phyloP scores from a whole-genome alignment of 176 grass and related monocot genomes.

The Thinopyrum elongatum region DNA sequence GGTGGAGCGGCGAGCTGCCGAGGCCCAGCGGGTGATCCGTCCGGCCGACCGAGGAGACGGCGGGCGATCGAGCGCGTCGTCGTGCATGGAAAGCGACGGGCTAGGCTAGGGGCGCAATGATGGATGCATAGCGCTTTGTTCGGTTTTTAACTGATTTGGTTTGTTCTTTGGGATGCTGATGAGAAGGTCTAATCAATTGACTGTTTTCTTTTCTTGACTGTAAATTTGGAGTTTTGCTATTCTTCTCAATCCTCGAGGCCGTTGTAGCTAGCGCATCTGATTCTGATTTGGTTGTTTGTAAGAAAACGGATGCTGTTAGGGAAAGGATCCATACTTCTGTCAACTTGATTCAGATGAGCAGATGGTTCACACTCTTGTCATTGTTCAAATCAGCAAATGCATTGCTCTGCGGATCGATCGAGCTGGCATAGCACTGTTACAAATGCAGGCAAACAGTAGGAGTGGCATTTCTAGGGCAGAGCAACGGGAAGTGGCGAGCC shows the following conservation, averaged over 20 bases:
- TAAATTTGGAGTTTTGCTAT: constrained; percentile 53
- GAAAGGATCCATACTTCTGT: too few species aligned
- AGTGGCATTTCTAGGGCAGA: constrained; percentile 29
- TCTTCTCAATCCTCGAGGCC: neutral
- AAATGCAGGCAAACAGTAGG: too few species aligned
- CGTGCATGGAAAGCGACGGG: constrained; percentile 7
- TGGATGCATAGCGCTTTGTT: constrained; percentile 11
- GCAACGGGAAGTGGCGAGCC: neutral
- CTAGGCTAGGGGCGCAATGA: constrained; percentile 10
- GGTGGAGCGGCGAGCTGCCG: constrained; percentile 44
- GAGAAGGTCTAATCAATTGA: constrained; percentile 57
- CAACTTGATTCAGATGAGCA: neutral
- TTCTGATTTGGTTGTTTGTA: constrained; percentile 2
- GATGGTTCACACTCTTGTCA: too few species aligned
- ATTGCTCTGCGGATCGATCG: neutral
- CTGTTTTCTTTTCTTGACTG: constrained; percentile 32
- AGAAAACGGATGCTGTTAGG: neutral
- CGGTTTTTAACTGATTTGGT: constrained; percentile 47
- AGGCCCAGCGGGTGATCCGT: constrained; percentile 27
- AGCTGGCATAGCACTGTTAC: too few species aligned
- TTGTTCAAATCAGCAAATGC: neutral
- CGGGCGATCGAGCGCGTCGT: neutral
- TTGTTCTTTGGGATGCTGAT: constrained; percentile 38
- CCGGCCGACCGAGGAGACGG: neutral
- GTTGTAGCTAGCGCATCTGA: neutral